These are phyloP conservation scores for Asclepias syriaca DNA, from an alignment of 257 asterid genomes.

Conservation along the genomic window DNA sequence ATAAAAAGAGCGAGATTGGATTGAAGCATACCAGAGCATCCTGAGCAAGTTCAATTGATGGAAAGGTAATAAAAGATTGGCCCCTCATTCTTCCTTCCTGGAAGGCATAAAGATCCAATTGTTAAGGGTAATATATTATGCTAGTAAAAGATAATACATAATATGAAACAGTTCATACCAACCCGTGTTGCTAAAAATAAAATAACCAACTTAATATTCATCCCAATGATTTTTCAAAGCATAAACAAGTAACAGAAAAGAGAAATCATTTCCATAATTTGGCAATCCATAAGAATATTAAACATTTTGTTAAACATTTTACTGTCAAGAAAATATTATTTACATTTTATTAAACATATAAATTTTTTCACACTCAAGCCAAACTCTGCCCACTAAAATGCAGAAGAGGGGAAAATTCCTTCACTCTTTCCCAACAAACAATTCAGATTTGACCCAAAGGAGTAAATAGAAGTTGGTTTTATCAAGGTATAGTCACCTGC, in stretches of 20 bases:
- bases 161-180: not conserved
- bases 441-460: not conserved
- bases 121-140: not conserved
- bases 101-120: not conserved
- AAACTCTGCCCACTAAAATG: not conserved
- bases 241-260: not conserved
- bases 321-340: not conserved
- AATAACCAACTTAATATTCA: conserved; percentile 3
- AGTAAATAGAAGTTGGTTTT: not conserved
- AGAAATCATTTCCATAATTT: not conserved
- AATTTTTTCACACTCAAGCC: not conserved
- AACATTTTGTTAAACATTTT: not conserved
- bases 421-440: not conserved
- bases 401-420: not conserved
- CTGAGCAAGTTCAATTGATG: conserved; percentile 76
- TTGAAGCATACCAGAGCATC: conserved; percentile 64
- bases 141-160: not conserved
- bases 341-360: too few species aligned
- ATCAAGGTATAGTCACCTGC: conserved; percentile 61
- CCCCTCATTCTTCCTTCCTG: conserved; percentile 99
- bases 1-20: not conserved
- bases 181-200: not conserved
- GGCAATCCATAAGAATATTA: not conserved
- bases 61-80: conserved; percentile 93
- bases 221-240: not conserved